Conservation (phyloP, 805 yeast genomes). For the Saturnispora saitoi region DNA sequence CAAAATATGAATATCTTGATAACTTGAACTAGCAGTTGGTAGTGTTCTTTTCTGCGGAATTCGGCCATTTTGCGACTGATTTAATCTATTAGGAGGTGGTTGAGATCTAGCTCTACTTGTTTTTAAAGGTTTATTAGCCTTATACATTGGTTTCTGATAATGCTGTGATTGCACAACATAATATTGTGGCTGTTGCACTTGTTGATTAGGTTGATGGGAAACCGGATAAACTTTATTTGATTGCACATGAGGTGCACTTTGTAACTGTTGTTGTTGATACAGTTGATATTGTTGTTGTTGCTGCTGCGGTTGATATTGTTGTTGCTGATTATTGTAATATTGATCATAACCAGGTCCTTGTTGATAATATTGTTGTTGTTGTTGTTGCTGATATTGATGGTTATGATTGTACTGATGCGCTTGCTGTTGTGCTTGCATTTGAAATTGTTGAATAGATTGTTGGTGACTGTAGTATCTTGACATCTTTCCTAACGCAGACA, state of each 20-base stretch:
- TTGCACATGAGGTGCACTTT: neutral
- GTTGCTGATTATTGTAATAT: neutral
- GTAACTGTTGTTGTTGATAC: neutral
- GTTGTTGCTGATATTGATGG: neutral
- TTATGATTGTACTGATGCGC: constrained; percentile 2
- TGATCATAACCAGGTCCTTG: neutral
- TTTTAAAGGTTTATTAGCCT: neutral
- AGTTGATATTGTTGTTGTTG: neutral
- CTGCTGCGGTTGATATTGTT: neutral
- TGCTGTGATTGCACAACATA: neutral
- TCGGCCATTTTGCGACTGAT: neutral
- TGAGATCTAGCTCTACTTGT: neutral
- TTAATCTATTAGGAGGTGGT: neutral
- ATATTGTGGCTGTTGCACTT: neutral
- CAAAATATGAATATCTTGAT: neutral
- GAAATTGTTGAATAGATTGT: neutral
- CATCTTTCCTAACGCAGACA: constrained; percentile 6
- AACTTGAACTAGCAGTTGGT: neutral
- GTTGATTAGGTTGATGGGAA: neutral
- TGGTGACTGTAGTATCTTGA: constrained; percentile 2
- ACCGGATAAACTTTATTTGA: neutral
- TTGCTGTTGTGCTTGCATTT: constrained; percentile 2
- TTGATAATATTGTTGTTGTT: constrained; percentile 5
- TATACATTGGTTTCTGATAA: neutral
- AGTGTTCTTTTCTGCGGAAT: neutral